Evolutionary conservation across 1,284 basidiomycete genomes (phyloP).

Genomic region (Anthracocystis panici-leucophaei): DNA sequence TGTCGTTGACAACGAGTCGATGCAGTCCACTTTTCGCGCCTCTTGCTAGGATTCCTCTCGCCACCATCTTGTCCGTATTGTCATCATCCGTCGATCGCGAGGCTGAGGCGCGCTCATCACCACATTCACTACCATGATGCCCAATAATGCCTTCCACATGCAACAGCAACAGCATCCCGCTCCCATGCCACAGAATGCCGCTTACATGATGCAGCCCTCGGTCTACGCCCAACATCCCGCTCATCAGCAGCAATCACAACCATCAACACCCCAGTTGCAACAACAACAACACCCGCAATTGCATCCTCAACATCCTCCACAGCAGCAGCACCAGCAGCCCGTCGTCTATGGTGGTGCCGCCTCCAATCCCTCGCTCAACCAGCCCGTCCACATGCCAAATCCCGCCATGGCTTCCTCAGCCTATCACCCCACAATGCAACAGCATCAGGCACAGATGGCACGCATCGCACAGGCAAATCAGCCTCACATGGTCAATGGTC

Average conservation of each 20-base stretch:
- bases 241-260: slow-evolving; percentile 25
- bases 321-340: slow-evolving; percentile 26
- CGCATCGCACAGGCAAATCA: slow-evolving; percentile 39
- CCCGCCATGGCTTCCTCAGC: slow-evolving; percentile 26
- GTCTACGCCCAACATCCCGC: slow-evolving; percentile 33
- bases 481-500: slow-evolving; percentile 34
- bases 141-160: slow-evolving; percentile 45
- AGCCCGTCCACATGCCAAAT: slow-evolving; percentile 18
- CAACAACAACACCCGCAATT: slow-evolving; percentile 21
- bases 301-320: slow-evolving; percentile 18
- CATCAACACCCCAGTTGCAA: slow-evolving; percentile 19
- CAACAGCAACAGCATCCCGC: slow-evolving; percentile 40
- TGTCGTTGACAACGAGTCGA: background rate
- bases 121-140: slow-evolving; percentile 34
- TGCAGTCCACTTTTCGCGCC: background rate
- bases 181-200: slow-evolving; percentile 12
- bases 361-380: no score
- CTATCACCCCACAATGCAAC: slow-evolving; percentile 50
- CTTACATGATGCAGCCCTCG: slow-evolving; percentile 28
- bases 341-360: slow-evolving; percentile 24
- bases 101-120: background rate
- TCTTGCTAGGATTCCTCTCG: background rate
- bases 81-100: background rate
- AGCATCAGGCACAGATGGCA: slow-evolving; percentile 49
- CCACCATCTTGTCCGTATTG: background rate